Conservation (phyloP, 257 asterid genomes). For the Nicotiana otophora region DNA sequence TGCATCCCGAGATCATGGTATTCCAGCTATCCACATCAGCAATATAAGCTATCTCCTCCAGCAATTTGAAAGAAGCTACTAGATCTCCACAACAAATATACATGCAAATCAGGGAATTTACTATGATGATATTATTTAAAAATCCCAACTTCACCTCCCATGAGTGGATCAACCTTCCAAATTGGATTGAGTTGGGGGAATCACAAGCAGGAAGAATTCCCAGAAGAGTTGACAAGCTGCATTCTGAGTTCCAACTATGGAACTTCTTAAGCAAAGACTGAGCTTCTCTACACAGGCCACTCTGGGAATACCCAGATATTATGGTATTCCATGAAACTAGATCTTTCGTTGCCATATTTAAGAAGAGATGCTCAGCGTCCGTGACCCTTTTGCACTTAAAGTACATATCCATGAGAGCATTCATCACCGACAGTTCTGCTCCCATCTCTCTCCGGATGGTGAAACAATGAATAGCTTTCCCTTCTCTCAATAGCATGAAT, state of each 20-base stretch:
- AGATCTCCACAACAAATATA: slow-evolving; percentile 46
- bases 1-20: slow-evolving; percentile 58
- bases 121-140: slow-evolving; percentile 26
- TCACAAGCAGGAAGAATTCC: slow-evolving; percentile 57
- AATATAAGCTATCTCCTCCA: slow-evolving; percentile 17
- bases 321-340: slow-evolving; percentile 64
- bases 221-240: slow-evolving; percentile 51
- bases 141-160: slow-evolving; percentile 61
- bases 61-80: slow-evolving; percentile 40
- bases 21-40: slow-evolving; percentile 56
- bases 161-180: slow-evolving; percentile 51
- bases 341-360: slow-evolving; percentile 41
- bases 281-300: slow-evolving; percentile 40
- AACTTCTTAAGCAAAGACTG: slow-evolving; percentile 45
- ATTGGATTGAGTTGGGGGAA: slow-evolving; percentile 34
- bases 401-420: slow-evolving; percentile 59
- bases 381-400: slow-evolving; percentile 30
- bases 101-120: slow-evolving; percentile 56
- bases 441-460: slow-evolving; percentile 45
- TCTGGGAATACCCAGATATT: slow-evolving; percentile 56
- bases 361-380: slow-evolving; percentile 41
- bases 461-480: slow-evolving; percentile 58
- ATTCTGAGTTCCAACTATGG: slow-evolving; percentile 20
- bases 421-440: slow-evolving; percentile 30
- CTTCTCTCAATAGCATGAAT: slow-evolving; percentile 37